Conservation (phyloP, 2,329 filamentous ascomycete species). For the Colletotrichum lini region DNA sequence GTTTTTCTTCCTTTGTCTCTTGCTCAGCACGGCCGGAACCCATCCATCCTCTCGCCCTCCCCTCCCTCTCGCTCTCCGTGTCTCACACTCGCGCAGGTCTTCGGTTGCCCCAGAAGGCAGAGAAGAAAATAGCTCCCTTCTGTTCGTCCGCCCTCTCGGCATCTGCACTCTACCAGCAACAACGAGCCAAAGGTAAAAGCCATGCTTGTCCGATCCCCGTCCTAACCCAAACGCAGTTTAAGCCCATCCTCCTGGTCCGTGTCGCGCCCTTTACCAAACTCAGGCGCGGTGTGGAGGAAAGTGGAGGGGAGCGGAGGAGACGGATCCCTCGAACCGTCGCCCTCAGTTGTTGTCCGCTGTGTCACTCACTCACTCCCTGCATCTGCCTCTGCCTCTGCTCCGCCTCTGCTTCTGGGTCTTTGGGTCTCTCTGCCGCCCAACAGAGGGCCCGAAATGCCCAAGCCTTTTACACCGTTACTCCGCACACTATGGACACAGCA, state of each 20-base stretch:
- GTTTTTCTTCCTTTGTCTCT: conserved; percentile 23
- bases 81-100: background rate
- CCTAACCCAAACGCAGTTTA: conserved; percentile 33
- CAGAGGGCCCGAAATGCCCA: conserved; percentile 12
- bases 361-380: conserved; percentile 12
- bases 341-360: background rate
- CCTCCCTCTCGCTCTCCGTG: background rate
- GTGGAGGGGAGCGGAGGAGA: conserved; percentile 18
- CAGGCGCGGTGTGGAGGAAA: conserved; percentile 32
- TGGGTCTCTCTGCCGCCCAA: conserved; percentile 19
- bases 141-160: conserved; percentile 2
- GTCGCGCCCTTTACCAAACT: conserved; percentile 9
- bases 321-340: background rate
- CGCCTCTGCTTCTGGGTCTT: conserved; percentile 13
- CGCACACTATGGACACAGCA: conserved; percentile 14
- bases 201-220: conserved; percentile 5
- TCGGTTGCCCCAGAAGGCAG: conserved; percentile 5
- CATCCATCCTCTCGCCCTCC: background rate
- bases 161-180: background rate
- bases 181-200: background rate
- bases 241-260: conserved; percentile 28
- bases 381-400: background rate
- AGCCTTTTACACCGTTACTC: conserved; percentile 17
- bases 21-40: conserved; percentile 4
- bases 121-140: background rate